phyloP scores from a whole-genome alignment of 1,284 basidiomycete species.

The Termitomyces sp. region DNA sequence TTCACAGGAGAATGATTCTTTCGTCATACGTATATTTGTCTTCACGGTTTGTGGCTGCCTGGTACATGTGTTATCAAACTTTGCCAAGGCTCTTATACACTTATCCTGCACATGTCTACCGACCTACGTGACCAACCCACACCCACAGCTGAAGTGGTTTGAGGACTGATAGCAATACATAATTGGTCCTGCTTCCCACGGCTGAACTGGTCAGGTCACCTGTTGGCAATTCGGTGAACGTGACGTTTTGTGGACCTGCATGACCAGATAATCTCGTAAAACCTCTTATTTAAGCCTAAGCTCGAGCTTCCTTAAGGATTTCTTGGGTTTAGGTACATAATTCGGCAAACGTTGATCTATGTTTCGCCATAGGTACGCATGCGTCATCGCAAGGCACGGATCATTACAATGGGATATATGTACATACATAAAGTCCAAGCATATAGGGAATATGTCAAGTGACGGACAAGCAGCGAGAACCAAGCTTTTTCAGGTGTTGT shows the following conservation, averaged over 20 bases:
- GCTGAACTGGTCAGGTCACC: not conserved
- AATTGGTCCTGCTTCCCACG: not conserved
- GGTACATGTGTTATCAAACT: not conserved
- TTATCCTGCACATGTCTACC: too few species aligned
- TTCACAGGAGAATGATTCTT: not conserved
- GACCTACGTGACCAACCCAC: not conserved
- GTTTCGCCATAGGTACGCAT: not conserved
- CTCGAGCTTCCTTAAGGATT: not conserved
- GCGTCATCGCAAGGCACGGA: constrained; percentile 19
- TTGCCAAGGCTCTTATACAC: not conserved
- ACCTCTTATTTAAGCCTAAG: not conserved
- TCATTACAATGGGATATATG: constrained; percentile 12
- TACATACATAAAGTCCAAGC: constrained; percentile 16
- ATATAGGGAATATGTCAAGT: not conserved
- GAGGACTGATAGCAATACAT: not conserved
- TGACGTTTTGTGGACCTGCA: not conserved
- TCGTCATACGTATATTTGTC: not conserved
- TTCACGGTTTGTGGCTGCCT: not conserved
- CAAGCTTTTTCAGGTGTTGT: constrained; percentile 4
- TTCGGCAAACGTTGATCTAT: not conserved
- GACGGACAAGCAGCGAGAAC: not conserved
- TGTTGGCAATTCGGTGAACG: not conserved
- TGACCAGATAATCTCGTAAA: not conserved
- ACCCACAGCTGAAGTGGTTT: not conserved
- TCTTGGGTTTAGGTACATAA: not conserved